phyloP scores from a whole-genome alignment of 2,329 filamentous ascomycete genomes.

The Orbilia quercus region DNA sequence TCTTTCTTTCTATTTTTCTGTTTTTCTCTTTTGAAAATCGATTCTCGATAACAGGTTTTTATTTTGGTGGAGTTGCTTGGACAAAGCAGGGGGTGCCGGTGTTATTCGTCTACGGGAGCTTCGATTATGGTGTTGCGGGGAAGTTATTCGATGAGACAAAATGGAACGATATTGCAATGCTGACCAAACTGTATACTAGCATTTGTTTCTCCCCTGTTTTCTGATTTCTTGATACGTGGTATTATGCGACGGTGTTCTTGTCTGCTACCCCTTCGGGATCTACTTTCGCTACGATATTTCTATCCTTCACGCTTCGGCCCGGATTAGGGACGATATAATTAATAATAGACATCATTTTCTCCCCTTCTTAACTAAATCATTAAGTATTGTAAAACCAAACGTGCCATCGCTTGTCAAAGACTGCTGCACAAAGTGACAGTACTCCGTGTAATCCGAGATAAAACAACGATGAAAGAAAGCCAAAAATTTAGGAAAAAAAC shows the following conservation, averaged over 20 bases:
- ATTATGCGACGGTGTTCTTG: background rate
- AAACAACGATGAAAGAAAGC: no score
- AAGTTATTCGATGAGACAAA: background rate
- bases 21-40: no score
- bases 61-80: slow-evolving; percentile 14
- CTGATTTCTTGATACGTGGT: background rate
- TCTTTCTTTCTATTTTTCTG: slow-evolving; percentile 4
- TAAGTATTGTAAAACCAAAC: no score
- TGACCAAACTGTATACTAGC: slow-evolving; percentile 17
- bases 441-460: no score
- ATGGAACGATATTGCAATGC: slow-evolving; percentile 6
- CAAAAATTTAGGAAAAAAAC: background rate
- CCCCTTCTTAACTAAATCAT: no score
- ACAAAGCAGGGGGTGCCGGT: background rate
- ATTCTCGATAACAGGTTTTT: no score
- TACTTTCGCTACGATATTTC: no score
- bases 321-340: no score
- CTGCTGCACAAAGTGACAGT: no score
- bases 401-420: no score
- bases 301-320: no score
- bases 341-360: no score
- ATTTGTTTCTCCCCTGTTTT: slow-evolving; percentile 5
- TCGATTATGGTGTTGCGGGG: slow-evolving; percentile 24
- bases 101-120: slow-evolving; percentile 13
- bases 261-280: background rate